These are phyloP conservation scores for Lolium perenne DNA, from an alignment of 176 grass and related monocot genomes.

Conservation along the genomic window DNA sequence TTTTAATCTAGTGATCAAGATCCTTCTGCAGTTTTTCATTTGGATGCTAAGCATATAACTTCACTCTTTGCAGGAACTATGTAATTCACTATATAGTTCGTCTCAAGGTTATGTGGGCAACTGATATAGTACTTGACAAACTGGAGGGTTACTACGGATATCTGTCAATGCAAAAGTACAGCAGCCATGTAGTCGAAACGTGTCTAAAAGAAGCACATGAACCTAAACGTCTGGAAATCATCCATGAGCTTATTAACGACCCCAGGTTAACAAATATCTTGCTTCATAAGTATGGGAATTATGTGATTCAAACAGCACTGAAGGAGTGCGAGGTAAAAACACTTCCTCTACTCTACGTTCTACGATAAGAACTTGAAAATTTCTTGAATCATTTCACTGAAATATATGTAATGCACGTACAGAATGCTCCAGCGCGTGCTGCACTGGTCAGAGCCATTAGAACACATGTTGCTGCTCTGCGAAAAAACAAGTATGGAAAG, in stretches of 20 bases:
- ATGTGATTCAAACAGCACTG: slow-evolving; percentile 76
- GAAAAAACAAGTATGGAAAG: slow-evolving; percentile 65
- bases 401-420: background rate
- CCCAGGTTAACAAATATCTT: slow-evolving; percentile 51
- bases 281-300: slow-evolving; percentile 68
- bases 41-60: slow-evolving; percentile 9
- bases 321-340: slow-evolving; percentile 51
- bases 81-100: slow-evolving; percentile 55
- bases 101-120: slow-evolving; percentile 53
- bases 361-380: background rate
- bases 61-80: slow-evolving; percentile 64
- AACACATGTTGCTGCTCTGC: slow-evolving; percentile 37
- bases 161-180: slow-evolving; percentile 76
- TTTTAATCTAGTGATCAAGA: background rate
- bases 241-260: slow-evolving; percentile 61
- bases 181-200: slow-evolving; percentile 83
- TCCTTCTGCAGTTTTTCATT: background rate
- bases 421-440: slow-evolving; percentile 44
- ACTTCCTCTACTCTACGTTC: background rate
- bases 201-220: slow-evolving; percentile 52
- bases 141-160: slow-evolving; percentile 45
- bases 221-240: slow-evolving; percentile 44
- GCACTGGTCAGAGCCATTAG: slow-evolving; percentile 53
- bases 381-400: background rate
- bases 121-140: slow-evolving; percentile 54